Percentiles rank a stretch among this genome's conserved stretches.
Conservation (phyloP, 208 protist genomes). For the Crithidia acanthocephali region DNA sequence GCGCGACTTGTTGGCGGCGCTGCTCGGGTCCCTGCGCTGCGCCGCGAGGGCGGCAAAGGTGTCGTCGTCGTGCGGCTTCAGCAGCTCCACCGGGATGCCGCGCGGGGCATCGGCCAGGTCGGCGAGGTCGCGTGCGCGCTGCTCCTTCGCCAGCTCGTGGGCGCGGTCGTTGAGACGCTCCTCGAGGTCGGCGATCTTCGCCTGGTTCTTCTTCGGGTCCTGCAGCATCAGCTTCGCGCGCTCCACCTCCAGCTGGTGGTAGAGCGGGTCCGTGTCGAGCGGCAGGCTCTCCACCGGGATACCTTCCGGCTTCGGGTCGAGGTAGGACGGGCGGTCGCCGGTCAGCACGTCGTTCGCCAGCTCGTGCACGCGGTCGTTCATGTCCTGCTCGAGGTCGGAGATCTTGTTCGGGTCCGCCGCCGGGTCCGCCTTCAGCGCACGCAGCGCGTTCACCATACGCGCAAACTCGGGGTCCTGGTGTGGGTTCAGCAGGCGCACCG, state of each 20-base stretch:
- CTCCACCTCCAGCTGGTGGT: slow-evolving; percentile 76
- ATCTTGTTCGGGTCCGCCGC: slow-evolving; percentile 55
- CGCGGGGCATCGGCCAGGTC: slow-evolving; percentile 49
- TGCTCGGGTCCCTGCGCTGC: slow-evolving; percentile 38
- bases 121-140: slow-evolving; percentile 55
- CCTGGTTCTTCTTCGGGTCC: slow-evolving; percentile 60
- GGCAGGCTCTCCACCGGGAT: slow-evolving; percentile 56
- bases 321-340: slow-evolving; percentile 52
- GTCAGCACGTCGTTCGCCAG: slow-evolving; percentile 56
- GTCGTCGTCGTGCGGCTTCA: slow-evolving; percentile 68
- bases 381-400: slow-evolving; percentile 66
- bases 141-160: slow-evolving; percentile 76
- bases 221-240: slow-evolving; percentile 69
- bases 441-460: slow-evolving; percentile 58
- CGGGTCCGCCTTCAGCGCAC: slow-evolving; percentile 55
- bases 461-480: slow-evolving; percentile 73
- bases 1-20: slow-evolving; percentile 31
- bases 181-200: slow-evolving; percentile 70
- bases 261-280: slow-evolving; percentile 64
- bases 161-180: slow-evolving; percentile 73
- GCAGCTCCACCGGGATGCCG: slow-evolving; percentile 63
- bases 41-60: slow-evolving; percentile 50
- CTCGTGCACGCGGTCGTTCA: slow-evolving; percentile 74
- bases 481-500: slow-evolving; percentile 56
- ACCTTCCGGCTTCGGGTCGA: slow-evolving; percentile 65